Conservation (phyloP, 192 early-diverging fungal species). For the Coemansia sp. region DNA sequence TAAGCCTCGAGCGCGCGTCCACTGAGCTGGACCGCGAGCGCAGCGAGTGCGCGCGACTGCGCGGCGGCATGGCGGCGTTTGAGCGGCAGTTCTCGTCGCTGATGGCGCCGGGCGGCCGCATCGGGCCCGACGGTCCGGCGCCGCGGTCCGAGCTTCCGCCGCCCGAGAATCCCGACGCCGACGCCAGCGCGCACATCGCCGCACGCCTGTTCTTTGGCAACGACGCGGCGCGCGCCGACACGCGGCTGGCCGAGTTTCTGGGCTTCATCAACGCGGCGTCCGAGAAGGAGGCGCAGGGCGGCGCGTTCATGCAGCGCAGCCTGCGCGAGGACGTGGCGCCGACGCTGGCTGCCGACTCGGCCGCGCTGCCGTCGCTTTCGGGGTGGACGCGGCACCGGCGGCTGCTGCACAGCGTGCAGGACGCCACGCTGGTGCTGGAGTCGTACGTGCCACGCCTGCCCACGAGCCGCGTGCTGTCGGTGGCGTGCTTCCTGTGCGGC, state of each 20-base stretch:
- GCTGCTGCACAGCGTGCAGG: constrained; percentile 33
- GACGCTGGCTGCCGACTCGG: constrained; percentile 25
- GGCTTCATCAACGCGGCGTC: constrained; percentile 33
- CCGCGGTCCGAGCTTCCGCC: constrained; percentile 8
- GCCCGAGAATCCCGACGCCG: neutral
- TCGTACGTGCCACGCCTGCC: constrained; percentile 30
- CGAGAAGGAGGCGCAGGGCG: constrained; percentile 28
- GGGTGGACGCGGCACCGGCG: constrained; percentile 38
- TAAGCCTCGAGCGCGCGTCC: constrained; percentile 28
- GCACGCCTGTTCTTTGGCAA: constrained; percentile 35
- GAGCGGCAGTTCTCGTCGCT: constrained; percentile 24
- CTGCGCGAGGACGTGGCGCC: constrained; percentile 47
- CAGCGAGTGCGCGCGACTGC: constrained; percentile 19
- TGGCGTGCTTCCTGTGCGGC: constrained; percentile 41
- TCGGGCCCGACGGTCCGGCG: neutral
- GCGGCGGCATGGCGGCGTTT: constrained; percentile 21
- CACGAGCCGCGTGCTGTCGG: constrained; percentile 26
- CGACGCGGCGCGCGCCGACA: constrained; percentile 33
- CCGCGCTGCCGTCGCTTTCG: constrained; percentile 24
- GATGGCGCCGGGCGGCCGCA: neutral
- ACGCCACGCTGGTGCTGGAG: constrained; percentile 39
- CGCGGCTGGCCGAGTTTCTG: constrained; percentile 41
- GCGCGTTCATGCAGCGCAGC: constrained; percentile 43
- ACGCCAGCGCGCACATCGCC: constrained; percentile 24
- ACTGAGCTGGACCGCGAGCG: constrained; percentile 26